Percentiles rank a stretch among this genome's conserved stretches.
These are phyloP conservation scores for Penicillium manginii DNA, from an alignment of 495 filamentous ascomycete species.

Conservation along the genomic window DNA sequence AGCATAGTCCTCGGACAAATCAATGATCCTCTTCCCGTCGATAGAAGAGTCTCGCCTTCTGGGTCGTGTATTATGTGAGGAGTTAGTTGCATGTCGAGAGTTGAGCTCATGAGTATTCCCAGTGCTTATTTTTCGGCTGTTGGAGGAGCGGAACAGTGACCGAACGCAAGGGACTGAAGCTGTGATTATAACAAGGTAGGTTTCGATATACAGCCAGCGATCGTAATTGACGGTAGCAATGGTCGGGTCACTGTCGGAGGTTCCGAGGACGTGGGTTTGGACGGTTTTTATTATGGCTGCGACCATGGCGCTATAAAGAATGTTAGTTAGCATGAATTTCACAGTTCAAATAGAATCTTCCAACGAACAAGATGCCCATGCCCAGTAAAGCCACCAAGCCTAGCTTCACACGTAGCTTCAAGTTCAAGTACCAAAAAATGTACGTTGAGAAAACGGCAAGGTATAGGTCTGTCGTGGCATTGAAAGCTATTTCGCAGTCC, in stretches of 20 bases:
- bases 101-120: slow-evolving; percentile 22
- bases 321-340: neutral
- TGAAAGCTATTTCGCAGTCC: slow-evolving; percentile 36
- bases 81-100: slow-evolving; percentile 13
- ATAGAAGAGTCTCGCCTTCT: slow-evolving; percentile 15
- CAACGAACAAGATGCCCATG: slow-evolving; percentile 48
- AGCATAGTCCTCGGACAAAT: slow-evolving; percentile 13
- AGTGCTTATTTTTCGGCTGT: slow-evolving; percentile 11
- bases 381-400: slow-evolving; percentile 48
- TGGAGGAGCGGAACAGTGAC: slow-evolving; percentile 21
- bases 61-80: slow-evolving; percentile 3
- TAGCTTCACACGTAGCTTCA: slow-evolving; percentile 48
- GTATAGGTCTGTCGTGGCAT: slow-evolving; percentile 49
- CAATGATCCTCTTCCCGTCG: slow-evolving; percentile 18
- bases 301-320: slow-evolving; percentile 30
- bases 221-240: slow-evolving; percentile 30
- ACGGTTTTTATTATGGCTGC: slow-evolving; percentile 37
- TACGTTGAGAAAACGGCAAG: slow-evolving; percentile 52
- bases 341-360: neutral
- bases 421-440: slow-evolving; percentile 49
- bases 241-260: slow-evolving; percentile 29
- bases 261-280: slow-evolving; percentile 30
- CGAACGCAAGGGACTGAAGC: slow-evolving; percentile 36
- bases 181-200: slow-evolving; percentile 38
- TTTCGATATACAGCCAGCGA: slow-evolving; percentile 37